Percentiles rank a stretch among this genome's conserved stretches.
Conservation (phyloP, 495 filamentous ascomycete species). For the Xylaria grammica region DNA sequence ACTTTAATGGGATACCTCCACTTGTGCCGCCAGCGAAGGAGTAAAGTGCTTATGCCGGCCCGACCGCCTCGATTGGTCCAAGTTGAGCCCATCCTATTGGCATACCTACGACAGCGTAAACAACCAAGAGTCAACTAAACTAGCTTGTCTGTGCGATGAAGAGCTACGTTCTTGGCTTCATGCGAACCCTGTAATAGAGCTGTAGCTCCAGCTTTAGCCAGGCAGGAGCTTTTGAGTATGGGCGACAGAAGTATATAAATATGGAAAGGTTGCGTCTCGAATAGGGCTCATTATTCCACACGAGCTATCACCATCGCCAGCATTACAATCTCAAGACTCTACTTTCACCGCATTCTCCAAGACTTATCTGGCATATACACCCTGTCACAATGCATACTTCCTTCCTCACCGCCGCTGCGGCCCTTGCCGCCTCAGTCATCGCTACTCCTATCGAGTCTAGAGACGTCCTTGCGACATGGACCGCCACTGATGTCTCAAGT, state of each 20-base stretch:
- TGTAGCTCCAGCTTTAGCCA: not conserved
- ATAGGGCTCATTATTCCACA: not conserved
- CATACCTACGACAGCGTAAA: no score
- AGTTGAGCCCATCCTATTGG: not conserved
- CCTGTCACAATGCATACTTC: slow-evolving; percentile 2
- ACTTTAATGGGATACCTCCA: not conserved
- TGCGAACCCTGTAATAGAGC: not conserved
- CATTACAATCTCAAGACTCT: not conserved
- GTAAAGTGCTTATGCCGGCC: not conserved
- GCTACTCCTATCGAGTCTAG: not conserved
- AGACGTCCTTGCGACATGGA: slow-evolving; percentile 2
- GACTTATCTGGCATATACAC: not conserved
- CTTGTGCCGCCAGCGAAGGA: not conserved
- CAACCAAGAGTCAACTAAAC: not conserved
- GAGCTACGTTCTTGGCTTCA: not conserved
- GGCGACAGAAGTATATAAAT: not conserved
- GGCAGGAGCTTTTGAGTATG: not conserved
- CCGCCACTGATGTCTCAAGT: not conserved
- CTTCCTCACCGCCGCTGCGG: not conserved
- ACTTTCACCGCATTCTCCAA: not conserved
- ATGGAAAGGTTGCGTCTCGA: not conserved
- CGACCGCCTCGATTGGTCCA: not conserved
- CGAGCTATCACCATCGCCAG: not conserved
- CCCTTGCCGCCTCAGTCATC: not conserved
- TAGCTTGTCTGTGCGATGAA: not conserved